phyloP scores from a whole-genome alignment of 805 yeast genomes.

The Tetrapisispora taiwanensis region DNA sequence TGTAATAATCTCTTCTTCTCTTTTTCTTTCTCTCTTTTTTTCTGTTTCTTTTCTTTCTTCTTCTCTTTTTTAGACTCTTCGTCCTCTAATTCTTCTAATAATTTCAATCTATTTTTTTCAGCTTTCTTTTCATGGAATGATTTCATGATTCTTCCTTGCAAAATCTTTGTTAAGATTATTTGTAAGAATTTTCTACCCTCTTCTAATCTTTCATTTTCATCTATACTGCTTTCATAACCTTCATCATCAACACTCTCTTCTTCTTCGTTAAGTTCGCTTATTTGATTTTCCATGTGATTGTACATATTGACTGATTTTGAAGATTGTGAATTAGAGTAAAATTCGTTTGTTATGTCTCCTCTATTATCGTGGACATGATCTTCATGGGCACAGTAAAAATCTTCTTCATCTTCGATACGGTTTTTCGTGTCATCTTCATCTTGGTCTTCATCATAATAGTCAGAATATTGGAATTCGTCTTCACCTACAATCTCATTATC shows the following conservation, averaged over 20 bases:
- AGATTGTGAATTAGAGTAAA: background rate
- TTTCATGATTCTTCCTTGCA: conserved; percentile 60
- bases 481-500: conserved; percentile 18
- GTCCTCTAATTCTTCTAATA: conserved; percentile 59
- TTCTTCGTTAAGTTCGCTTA: conserved; percentile 5
- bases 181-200: conserved; percentile 77
- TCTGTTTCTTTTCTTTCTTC: conserved; percentile 53
- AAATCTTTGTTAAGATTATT: conserved; percentile 65
- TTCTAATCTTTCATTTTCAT: conserved; percentile 56
- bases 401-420: conserved; percentile 7
- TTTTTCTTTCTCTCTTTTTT: conserved; percentile 57
- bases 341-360: background rate
- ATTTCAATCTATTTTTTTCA: conserved; percentile 53
- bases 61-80: conserved; percentile 54
- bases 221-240: conserved; percentile 31
- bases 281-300: background rate
- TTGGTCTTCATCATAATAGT: conserved; percentile 26
- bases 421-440: conserved; percentile 6
- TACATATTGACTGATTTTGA: background rate
- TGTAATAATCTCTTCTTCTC: conserved; percentile 59
- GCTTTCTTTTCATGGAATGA: conserved; percentile 77
- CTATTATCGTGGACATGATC: conserved; percentile 4
- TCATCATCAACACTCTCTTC: conserved; percentile 14
- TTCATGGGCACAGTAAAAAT: conserved; percentile 6
- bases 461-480: conserved; percentile 17